phyloP scores from a whole-genome alignment of 1,139 yeast genomes.

The Eremothecium coryli region DNA sequence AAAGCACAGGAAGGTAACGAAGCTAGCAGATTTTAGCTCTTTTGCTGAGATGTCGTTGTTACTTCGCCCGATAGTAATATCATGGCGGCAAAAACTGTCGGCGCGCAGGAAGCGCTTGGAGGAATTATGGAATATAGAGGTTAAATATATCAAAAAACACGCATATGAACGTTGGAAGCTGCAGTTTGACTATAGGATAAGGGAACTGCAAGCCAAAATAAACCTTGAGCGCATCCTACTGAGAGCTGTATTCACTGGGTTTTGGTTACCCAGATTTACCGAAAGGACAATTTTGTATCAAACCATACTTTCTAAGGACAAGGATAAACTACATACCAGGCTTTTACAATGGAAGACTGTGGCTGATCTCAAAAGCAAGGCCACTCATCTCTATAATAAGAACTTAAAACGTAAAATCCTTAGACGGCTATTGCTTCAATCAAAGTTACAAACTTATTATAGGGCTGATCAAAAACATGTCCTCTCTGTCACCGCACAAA shows the following conservation, averaged over 20 bases:
- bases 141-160: slow-evolving; percentile 9
- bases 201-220: slow-evolving; percentile 13
- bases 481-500: neutral
- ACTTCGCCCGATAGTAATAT: slow-evolving; percentile 19
- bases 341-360: slow-evolving; percentile 15
- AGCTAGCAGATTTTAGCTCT: slow-evolving; percentile 5
- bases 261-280: slow-evolving; percentile 23
- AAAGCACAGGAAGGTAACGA: neutral
- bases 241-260: slow-evolving; percentile 15
- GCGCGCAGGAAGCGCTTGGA: neutral
- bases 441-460: slow-evolving; percentile 5
- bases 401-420: neutral
- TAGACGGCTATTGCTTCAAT: slow-evolving; percentile 6
- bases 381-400: slow-evolving; percentile 7
- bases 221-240: slow-evolving; percentile 14
- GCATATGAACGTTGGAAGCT: slow-evolving; percentile 13
- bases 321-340: slow-evolving; percentile 4
- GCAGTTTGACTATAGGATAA: slow-evolving; percentile 10
- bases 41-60: slow-evolving; percentile 9
- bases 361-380: slow-evolving; percentile 8
- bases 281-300: slow-evolving; percentile 15
- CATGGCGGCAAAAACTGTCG: slow-evolving; percentile 18
- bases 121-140: slow-evolving; percentile 10
- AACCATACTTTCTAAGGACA: slow-evolving; percentile 8
- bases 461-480: neutral